Conservation (phyloP, 441 rosid genomes). For the Gossypium trilobum region DNA sequence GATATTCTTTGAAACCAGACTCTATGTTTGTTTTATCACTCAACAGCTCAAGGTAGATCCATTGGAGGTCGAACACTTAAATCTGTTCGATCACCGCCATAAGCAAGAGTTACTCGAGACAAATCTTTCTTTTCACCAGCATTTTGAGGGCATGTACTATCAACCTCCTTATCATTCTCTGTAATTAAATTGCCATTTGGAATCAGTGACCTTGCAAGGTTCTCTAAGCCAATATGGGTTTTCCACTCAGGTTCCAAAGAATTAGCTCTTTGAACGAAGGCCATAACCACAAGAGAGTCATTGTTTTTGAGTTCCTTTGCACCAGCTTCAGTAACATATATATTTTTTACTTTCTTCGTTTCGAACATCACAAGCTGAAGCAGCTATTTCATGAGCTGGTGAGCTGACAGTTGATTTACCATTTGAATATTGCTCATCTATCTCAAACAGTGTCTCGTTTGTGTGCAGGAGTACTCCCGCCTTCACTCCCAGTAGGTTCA, state of each 20-base stretch:
- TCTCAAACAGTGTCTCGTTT: too few species aligned
- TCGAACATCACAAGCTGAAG: too few species aligned
- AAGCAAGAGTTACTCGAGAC: neutral
- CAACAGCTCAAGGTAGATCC: too few species aligned
- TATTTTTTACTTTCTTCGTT: too few species aligned
- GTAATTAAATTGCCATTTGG: neutral
- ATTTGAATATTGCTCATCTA: too few species aligned
- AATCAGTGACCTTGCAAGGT: neutral
- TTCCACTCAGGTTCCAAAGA: neutral
- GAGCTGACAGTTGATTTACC: too few species aligned
- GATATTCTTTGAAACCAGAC: too few species aligned
- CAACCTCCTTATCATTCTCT: neutral
- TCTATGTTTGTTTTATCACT: too few species aligned
- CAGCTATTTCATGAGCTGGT: too few species aligned
- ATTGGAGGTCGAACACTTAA: too few species aligned
- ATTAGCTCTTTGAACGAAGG: neutral
- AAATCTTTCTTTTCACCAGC: neutral
- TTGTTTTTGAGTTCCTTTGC: neutral
- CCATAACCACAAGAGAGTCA: neutral
- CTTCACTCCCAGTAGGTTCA: too few species aligned
- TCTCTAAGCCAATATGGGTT: neutral
- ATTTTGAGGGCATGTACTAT: neutral
- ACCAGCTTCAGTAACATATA: neutral
- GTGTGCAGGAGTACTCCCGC: too few species aligned
- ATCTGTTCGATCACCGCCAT: neutral